Evolutionary conservation across 352 stramenopile species (phyloP).

Genomic region (Globisporangium parvum): DNA sequence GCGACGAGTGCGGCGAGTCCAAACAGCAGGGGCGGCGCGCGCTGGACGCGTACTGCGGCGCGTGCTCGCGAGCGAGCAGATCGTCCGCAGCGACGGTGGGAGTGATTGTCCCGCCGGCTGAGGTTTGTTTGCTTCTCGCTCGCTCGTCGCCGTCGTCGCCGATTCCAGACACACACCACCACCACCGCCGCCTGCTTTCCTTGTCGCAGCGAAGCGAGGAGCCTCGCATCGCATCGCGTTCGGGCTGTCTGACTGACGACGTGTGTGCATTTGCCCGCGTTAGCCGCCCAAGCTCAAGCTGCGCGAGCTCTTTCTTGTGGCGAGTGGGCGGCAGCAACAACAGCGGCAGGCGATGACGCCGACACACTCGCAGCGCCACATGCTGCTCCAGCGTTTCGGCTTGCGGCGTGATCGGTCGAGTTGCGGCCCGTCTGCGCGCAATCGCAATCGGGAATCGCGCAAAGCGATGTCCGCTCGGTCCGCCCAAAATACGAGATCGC

Average conservation of each 20-base stretch:
- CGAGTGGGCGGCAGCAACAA: too few relatives aligned
- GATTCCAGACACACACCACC: neutral
- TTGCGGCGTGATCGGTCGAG: neutral
- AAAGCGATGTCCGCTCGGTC: neutral
- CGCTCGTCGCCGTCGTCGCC: neutral
- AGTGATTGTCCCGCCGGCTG: neutral
- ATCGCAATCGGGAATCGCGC: neutral
- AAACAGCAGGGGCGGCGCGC: conserved; percentile 5
- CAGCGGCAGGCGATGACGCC: too few relatives aligned
- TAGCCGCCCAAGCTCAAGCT: too few relatives aligned
- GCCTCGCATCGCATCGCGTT: too few relatives aligned
- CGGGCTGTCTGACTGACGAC: too few relatives aligned
- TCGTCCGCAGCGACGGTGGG: neutral
- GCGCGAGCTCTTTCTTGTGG: too few relatives aligned
- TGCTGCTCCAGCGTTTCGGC: neutral
- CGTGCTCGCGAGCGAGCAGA: neutral
- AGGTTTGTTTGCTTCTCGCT: neutral
- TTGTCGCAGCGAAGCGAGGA: neutral
- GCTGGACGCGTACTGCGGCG: neutral
- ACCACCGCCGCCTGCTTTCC: neutral
- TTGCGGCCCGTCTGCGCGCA: neutral
- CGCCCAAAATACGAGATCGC: conserved; percentile 13
- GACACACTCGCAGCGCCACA: too few relatives aligned
- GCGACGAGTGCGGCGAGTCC: conserved; percentile 9
- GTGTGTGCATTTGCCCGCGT: too few relatives aligned